Conservation (phyloP, 306 rosid species). For the Cucumis cinereus region DNA sequence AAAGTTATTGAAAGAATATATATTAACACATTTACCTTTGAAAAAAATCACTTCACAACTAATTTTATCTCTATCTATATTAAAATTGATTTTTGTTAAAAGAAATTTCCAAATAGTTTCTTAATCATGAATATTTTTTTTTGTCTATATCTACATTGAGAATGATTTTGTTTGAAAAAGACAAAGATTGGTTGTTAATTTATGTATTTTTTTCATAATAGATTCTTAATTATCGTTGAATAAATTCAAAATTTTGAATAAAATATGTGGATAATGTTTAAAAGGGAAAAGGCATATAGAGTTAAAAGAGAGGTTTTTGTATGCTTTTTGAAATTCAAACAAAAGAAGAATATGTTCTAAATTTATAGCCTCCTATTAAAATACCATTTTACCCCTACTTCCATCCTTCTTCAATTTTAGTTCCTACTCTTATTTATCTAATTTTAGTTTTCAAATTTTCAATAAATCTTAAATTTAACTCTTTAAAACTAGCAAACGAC, state of each 20-base stretch:
- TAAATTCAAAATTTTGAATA: not conserved
- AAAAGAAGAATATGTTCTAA: not conserved
- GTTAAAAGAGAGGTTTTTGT: not conserved
- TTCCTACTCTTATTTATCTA: too few relatives aligned
- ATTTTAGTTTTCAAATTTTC: too few relatives aligned
- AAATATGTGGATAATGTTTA: not conserved
- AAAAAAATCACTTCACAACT: not conserved
- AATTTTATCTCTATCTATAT: not conserved
- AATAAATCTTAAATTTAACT: too few relatives aligned
- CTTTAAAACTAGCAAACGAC: too few relatives aligned
- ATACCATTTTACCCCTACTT: too few relatives aligned
- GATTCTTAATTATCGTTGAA: not conserved
- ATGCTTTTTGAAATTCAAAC: not conserved
- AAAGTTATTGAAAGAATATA: too few relatives aligned
- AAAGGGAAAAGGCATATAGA: not conserved
- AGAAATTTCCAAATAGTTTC: too few relatives aligned
- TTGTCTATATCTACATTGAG: not conserved
- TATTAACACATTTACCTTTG: too few relatives aligned
- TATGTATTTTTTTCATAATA: not conserved
- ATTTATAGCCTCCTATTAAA: not conserved
- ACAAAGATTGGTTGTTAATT: not conserved
- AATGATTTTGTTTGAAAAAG: not conserved
- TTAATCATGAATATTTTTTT: not conserved
- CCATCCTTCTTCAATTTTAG: too few relatives aligned
- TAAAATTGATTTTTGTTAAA: too few relatives aligned